These are phyloP conservation scores for Helenozyma rhizophorensis DNA, from an alignment of 805 yeast species.

Conservation along the genomic window DNA sequence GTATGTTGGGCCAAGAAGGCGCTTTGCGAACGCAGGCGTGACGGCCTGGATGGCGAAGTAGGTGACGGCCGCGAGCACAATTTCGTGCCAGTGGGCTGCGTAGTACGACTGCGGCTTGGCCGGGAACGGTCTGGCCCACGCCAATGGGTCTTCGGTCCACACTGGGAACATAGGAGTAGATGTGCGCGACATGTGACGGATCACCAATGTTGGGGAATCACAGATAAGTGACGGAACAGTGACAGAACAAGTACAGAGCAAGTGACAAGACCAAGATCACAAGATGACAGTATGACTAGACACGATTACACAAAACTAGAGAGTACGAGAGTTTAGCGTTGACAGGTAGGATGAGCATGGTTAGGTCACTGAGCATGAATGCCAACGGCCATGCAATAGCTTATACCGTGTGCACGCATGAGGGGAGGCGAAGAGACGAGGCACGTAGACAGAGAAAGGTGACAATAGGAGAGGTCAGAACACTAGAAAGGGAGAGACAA, in stretches of 20 bases:
- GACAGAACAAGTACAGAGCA: not conserved
- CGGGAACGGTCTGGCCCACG: conserved; percentile 44
- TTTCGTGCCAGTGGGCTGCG: conserved; percentile 71
- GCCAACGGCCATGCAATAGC: too few relatives aligned
- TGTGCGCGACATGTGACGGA: conserved; percentile 3
- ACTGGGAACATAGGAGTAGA: conserved; percentile 18
- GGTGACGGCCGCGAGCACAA: conserved; percentile 52
- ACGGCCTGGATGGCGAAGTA: conserved; percentile 53
- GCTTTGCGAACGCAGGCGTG: conserved; percentile 49
- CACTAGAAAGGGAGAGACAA: too few relatives aligned
- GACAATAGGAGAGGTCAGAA: too few relatives aligned
- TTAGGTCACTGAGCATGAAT: too few relatives aligned
- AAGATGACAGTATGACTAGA: too few relatives aligned
- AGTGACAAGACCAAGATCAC: too few relatives aligned
- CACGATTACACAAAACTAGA: too few relatives aligned
- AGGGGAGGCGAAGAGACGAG: too few relatives aligned
- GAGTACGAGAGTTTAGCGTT: too few relatives aligned
- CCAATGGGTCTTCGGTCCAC: conserved; percentile 38
- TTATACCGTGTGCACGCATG: too few relatives aligned
- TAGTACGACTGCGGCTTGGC: conserved; percentile 38
- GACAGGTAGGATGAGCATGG: too few relatives aligned
- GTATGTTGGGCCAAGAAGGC: conserved; percentile 53
- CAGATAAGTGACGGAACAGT: not conserved
- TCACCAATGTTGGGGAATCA: not conserved
- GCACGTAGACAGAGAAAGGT: too few relatives aligned